Conservation (phyloP, 495 filamentous ascomycete species). For the Pyrenula aspistea region DNA sequence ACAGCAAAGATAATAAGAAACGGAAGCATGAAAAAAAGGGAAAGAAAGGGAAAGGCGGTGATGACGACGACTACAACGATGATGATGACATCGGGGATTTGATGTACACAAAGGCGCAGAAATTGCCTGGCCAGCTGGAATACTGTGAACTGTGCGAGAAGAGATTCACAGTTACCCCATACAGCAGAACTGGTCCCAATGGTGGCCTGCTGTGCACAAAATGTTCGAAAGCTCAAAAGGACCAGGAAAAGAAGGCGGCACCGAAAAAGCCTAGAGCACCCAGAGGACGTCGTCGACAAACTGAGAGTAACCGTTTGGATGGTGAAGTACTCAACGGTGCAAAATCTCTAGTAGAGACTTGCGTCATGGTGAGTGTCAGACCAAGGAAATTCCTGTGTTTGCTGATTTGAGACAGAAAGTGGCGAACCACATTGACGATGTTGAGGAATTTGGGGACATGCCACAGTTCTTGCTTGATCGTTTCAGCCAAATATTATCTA, state of each 20-base stretch:
- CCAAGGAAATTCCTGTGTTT: background rate
- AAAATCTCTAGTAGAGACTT: conserved; percentile 61
- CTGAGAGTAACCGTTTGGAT: conserved; percentile 70
- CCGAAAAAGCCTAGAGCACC: conserved; percentile 43
- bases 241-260: conserved; percentile 49
- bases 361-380: conserved; percentile 45
- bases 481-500: conserved; percentile 70
- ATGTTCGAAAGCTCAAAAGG: conserved; percentile 67
- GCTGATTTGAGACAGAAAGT: conserved; percentile 53
- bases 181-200: conserved; percentile 67
- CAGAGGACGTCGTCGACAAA: conserved; percentile 46
- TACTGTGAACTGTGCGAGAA: conserved; percentile 80
- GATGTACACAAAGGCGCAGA: conserved; percentile 48
- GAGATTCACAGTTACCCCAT: conserved; percentile 88
- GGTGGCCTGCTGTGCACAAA: conserved; percentile 76
- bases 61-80: conserved; percentile 31
- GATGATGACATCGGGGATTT: conserved; percentile 37
- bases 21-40: conserved; percentile 38
- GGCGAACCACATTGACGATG: conserved; percentile 66
- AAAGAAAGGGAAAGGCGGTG: conserved; percentile 16
- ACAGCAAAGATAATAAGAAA: conserved; percentile 55
- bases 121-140: conserved; percentile 71
- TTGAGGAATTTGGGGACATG: conserved; percentile 75
- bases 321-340: conserved; percentile 57
- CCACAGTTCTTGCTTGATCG: conserved; percentile 55